Conservation (phyloP, 306 rosid species). For the Begonia fuchsioides region DNA sequence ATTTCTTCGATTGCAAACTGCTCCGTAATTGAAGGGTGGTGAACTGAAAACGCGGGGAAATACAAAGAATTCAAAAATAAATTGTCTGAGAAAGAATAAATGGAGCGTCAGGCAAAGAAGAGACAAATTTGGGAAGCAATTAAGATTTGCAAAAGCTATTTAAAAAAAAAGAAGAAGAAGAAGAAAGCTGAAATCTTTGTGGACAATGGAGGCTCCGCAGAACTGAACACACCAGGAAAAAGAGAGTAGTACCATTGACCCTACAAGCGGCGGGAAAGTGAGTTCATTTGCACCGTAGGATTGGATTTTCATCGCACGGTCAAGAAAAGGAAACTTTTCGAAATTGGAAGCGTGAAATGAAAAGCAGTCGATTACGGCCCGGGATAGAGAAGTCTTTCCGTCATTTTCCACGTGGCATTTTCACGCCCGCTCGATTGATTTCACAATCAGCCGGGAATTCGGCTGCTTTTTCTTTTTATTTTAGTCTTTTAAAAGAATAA, state of each 20-base stretch:
- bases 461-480: neutral
- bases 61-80: neutral
- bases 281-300: conserved; percentile 21
- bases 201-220: conserved; percentile 1
- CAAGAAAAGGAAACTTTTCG: neutral
- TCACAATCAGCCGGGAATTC: conserved; percentile 44
- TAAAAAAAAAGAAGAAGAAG: conserved; percentile 1
- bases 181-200: conserved; percentile 14
- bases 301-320: conserved; percentile 26
- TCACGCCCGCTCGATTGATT: conserved; percentile 2
- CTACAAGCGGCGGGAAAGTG: conserved; percentile 41
- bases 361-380: conserved; percentile 1
- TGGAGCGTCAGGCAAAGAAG: neutral
- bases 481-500: too few species aligned
- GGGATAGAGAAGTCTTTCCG: neutral
- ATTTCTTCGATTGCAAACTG: conserved; percentile 20
- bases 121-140: conserved; percentile 5
- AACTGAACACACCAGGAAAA: neutral
- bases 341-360: neutral
- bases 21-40: conserved; percentile 11
- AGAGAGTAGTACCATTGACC: conserved; percentile 1
- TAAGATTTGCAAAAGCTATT: neutral
- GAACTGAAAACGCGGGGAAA: neutral
- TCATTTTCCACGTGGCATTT: neutral
- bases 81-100: neutral